A percentile compares a stretch with the other conserved stretches of the same genome.
Conservation (phyloP, 768 basidiomycete genomes). For the Kwoniella sp. region DNA sequence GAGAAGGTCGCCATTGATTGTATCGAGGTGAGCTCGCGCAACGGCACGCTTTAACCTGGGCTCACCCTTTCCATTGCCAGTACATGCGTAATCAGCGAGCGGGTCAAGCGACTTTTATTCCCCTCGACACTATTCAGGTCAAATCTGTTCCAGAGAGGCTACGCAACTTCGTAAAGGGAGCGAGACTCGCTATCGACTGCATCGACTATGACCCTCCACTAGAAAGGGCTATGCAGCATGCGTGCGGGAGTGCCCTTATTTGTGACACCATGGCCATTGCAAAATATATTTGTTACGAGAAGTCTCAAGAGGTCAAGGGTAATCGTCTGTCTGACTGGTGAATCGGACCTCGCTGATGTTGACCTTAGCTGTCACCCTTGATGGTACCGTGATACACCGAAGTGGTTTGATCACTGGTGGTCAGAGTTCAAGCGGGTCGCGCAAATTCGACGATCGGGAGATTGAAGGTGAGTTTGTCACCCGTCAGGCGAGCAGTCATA, state of each 20-base stretch:
- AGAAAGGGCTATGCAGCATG: conserved; percentile 92
- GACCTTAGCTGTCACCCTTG: conserved; percentile 84
- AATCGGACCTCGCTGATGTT: background rate
- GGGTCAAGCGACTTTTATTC: conserved; percentile 95
- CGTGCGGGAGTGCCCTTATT: conserved; percentile 88
- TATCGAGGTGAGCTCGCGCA: conserved; percentile 64
- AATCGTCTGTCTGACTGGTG: conserved; percentile 23
- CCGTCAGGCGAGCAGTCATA: background rate
- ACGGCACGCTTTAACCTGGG: background rate
- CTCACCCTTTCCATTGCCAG: conserved; percentile 52
- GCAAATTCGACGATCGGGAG: conserved; percentile 94
- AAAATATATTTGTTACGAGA: conserved; percentile 83
- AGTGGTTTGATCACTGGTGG: conserved; percentile 97
- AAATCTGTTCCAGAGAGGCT: conserved; percentile 93
- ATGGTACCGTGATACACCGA: conserved; percentile 95
- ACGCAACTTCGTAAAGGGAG: conserved; percentile 82
- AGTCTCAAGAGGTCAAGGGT: conserved; percentile 96
- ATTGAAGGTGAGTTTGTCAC: conserved; percentile 63
- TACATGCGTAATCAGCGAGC: conserved; percentile 92
- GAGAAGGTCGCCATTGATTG: conserved; percentile 97
- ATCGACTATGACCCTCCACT: conserved; percentile 76
- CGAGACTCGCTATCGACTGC: conserved; percentile 77
- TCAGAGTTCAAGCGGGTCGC: conserved; percentile 67
- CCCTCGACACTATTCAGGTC: conserved; percentile 93
- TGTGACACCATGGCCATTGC: conserved; percentile 96